These are phyloP conservation scores for Starmerella cellae DNA, from an alignment of 805 yeast species.

Conservation along the genomic window DNA sequence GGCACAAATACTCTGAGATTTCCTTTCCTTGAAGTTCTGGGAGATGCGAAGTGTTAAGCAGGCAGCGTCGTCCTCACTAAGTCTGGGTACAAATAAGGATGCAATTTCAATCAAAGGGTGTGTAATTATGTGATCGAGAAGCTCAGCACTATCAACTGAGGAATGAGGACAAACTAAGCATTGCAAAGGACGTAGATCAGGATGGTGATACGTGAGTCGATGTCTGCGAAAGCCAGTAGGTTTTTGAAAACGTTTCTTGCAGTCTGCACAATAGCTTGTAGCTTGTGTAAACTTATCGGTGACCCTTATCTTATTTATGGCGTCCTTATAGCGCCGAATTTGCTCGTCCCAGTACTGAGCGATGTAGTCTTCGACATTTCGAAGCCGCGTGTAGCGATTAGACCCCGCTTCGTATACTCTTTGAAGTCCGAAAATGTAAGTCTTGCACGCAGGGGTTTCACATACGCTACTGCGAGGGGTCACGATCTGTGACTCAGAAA, in stretches of 20 bases:
- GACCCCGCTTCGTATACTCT: not conserved
- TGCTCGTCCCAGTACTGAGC: not conserved
- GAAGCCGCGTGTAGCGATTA: not conserved
- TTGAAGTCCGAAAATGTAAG: too few relatives aligned
- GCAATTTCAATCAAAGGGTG: not conserved
- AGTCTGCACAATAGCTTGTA: not conserved
- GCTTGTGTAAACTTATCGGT: not conserved
- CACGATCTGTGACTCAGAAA: too few relatives aligned
- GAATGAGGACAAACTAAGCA: not conserved
- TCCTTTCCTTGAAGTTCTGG: not conserved
- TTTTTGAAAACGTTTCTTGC: not conserved
- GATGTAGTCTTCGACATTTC: not conserved
- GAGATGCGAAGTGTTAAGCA: not conserved
- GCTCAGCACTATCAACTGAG: not conserved
- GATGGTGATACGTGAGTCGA: not conserved
- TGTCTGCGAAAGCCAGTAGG: not conserved
- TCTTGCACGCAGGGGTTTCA: too few relatives aligned
- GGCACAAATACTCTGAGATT: not conserved
- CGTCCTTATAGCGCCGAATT: not conserved
- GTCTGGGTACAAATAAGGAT: not conserved
- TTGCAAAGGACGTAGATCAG: not conserved
- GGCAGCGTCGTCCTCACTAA: not conserved
- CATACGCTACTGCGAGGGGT: too few relatives aligned
- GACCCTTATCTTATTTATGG: not conserved
- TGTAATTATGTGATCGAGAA: not conserved